Conservation (phyloP, 257 asterid species). For the Salvia hispanica region DNA sequence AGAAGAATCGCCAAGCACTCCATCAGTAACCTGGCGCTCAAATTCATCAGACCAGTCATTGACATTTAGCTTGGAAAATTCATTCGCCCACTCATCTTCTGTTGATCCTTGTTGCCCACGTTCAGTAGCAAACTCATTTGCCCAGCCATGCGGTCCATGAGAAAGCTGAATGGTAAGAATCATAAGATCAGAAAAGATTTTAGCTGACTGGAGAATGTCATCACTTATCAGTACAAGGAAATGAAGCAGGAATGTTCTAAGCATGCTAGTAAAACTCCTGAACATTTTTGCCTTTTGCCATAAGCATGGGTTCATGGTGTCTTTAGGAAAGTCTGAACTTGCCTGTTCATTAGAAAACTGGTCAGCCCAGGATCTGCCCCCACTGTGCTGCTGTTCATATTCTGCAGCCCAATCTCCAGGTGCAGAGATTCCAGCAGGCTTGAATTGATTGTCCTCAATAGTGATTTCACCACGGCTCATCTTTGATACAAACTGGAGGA, state of each 20-base stretch:
- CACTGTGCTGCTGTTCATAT: slow-evolving; percentile 74
- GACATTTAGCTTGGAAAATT: slow-evolving; percentile 88
- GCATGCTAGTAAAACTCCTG: slow-evolving; percentile 20
- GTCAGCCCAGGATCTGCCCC: slow-evolving; percentile 89
- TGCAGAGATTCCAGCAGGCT: slow-evolving; percentile 61
- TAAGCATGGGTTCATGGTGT: slow-evolving; percentile 5
- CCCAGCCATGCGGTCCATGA: slow-evolving; percentile 87
- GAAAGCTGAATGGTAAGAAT: slow-evolving; percentile 52
- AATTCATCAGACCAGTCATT: slow-evolving; percentile 95
- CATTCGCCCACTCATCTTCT: slow-evolving; percentile 86
- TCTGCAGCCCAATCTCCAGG: slow-evolving; percentile 96
- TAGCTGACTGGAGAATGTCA: neutral
- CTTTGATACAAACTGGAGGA: slow-evolving; percentile 95
- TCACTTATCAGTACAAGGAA: slow-evolving; percentile 7
- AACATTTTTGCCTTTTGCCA: neutral
- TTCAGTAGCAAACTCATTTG: slow-evolving; percentile 74
- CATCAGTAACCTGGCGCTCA: slow-evolving; percentile 89
- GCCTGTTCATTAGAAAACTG: slow-evolving; percentile 88
- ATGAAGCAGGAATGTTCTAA: slow-evolving; percentile 12
- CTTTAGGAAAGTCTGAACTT: slow-evolving; percentile 38
- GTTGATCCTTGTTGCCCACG: slow-evolving; percentile 54
- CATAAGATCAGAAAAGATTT: slow-evolving; percentile 7
- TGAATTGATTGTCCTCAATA: slow-evolving; percentile 88
- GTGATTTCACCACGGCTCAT: slow-evolving; percentile 99
- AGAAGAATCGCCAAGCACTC: slow-evolving; percentile 70